Base-by-base conservation (phyloP, 495 filamentous ascomycete species). In the Tuber melanosporum region DNA sequence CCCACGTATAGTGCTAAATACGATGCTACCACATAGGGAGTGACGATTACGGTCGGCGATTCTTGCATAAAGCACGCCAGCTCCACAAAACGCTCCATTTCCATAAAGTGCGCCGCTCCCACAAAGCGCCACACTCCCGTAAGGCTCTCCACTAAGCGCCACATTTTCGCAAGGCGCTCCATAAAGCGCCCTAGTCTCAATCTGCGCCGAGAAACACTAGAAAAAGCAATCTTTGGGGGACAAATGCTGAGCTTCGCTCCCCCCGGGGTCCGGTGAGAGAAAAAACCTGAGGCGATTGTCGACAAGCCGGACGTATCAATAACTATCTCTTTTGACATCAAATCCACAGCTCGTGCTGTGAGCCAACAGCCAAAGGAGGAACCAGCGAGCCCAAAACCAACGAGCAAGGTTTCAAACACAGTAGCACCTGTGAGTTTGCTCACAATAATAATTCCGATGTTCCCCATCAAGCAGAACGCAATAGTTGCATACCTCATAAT, bases 1-100 rank as follows among this genome's bases (percentile, higher is more conserved):
- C 74, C 74, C 39, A 75, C 19, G 71, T 75, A 75, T 19, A 75
- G 44, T 2, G 41, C 42, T 5, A 75, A 1, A 72, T 75, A 75
- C 39, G 62, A 62, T 39, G 72, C 5, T n/a, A 49, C 66, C 74
- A 75, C 72, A 3, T 10, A 6, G 45, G 71, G 7, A 15, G 71
- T 26, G 9, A 47, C 45, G 7, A 44, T 46, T 26, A 20, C 4
- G 15, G 69, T 10, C 15, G 41, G 15, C n/a, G 15, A 26, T 49
- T 12, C 19, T 22, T 3, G 46, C 19, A 22, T 8, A 20, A 43
- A 41, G 39, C 39, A 5, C 4, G 39, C 39, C 4, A 41, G 6
- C 6, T 10, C 42, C 42, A 43, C 9, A 8, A 43, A 43, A 6
- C 42, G 7, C 5, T 43, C 9, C 19, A 22, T 17, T 20, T 15